These are phyloP conservation scores for Lavandula angustifolia DNA, from an alignment of 257 asterid species.

Conservation along the genomic window DNA sequence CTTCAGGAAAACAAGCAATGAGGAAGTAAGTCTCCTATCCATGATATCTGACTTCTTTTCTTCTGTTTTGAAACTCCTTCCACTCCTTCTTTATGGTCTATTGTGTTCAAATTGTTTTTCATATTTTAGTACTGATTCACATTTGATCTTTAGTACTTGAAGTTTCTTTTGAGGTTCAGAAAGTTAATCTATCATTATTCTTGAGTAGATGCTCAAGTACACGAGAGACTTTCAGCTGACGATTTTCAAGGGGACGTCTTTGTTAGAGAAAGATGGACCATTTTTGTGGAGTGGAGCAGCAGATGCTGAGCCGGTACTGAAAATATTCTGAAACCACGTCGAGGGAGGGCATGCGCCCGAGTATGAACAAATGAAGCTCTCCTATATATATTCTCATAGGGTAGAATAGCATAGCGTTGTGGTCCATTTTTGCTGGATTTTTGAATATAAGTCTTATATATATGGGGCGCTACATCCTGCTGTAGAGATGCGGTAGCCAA, in stretches of 20 bases:
- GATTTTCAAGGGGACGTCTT: slow-evolving; percentile 78
- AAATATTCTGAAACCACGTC: not conserved
- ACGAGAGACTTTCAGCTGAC: slow-evolving; percentile 77
- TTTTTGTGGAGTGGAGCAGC: slow-evolving; percentile 12
- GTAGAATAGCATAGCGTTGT: slow-evolving; percentile 7
- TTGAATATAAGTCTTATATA: not conserved
- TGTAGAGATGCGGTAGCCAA: slow-evolving; percentile 16
- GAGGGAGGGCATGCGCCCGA: not conserved
- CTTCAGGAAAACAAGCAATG: slow-evolving; percentile 75
- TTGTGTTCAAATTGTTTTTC: not conserved
- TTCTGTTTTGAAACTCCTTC: not conserved
- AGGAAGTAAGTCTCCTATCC: slow-evolving; percentile 56
- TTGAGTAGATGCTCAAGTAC: slow-evolving; percentile 66
- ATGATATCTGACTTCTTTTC: not conserved
- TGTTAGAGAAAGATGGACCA: slow-evolving; percentile 67
- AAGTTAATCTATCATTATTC: slow-evolving; percentile 2
- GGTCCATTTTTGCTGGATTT: not conserved
- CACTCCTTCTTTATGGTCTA: not conserved
- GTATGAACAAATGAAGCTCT: not conserved
- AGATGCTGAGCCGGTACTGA: not conserved
- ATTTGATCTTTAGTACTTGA: not conserved
- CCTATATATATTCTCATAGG: not conserved
- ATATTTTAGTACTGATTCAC: not conserved
- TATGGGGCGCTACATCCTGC: slow-evolving; percentile 2
- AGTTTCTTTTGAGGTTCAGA: slow-evolving; percentile 13